Percentiles rank a stretch among this genome's conserved stretches.
Evolutionary conservation across 176 grass and related monocot genomes (phyloP).

Genomic region (Musa acuminata): DNA sequence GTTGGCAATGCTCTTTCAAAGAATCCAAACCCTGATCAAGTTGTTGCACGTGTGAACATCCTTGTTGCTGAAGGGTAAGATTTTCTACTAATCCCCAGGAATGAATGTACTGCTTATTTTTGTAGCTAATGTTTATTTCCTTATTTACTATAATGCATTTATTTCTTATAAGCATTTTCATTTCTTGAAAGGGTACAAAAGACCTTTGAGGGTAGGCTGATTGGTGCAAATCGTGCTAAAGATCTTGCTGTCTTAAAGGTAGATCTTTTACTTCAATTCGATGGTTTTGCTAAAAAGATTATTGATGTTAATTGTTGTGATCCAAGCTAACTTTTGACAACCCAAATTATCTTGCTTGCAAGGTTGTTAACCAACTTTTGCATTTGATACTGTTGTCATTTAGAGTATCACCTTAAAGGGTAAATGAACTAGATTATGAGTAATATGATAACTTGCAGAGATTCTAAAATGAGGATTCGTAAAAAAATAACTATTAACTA

Average conservation of each 20-base stretch:
- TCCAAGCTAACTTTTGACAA: no score
- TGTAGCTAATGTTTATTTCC: not conserved
- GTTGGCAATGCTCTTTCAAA: constrained; percentile 91
- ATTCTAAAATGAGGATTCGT: no score
- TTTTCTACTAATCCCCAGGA: constrained; percentile 7
- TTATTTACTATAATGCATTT: constrained; percentile 1
- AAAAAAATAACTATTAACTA: no score
- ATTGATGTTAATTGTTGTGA: not conserved
- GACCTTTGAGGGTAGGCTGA: constrained; percentile 85
- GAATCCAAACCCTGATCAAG: constrained; percentile 63
- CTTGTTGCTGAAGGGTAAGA: constrained; percentile 81
- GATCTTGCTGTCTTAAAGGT: constrained; percentile 93
- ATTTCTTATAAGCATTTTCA: constrained; percentile 11
- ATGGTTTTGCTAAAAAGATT: not conserved
- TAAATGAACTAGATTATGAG: no score
- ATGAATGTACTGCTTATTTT: not conserved
- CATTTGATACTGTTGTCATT: no score
- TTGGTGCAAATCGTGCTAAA: constrained; percentile 82
- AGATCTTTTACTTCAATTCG: constrained; percentile 6
- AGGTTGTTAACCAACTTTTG: no score
- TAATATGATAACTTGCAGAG: no score
- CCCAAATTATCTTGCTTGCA: no score
- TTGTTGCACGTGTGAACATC: constrained; percentile 91
- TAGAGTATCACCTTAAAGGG: no score
- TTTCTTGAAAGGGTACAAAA: constrained; percentile 76